Base-by-base conservation (phyloP, 768 basidiomycete species). In the Coprinopsis strossmayeri region DNA sequence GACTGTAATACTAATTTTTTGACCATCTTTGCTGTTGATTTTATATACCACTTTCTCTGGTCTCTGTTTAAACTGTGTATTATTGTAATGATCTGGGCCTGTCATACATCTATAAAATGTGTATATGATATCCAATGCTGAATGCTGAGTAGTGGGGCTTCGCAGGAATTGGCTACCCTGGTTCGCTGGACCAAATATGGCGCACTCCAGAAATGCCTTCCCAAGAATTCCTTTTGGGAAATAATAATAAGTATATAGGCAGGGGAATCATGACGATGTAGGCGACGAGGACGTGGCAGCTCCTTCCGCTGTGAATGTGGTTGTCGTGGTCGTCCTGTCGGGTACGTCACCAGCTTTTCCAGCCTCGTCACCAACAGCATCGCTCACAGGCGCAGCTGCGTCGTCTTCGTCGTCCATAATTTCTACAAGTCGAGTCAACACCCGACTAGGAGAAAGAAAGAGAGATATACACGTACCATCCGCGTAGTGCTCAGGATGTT, bases 401-500 rank as follows among this genome's bases (percentile, higher is more conserved):
- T 81, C 79, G 0, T 84, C 82, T 5, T 84, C 82, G 41, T 84
- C 83, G 47, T 77, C 69, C 79, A 81, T 80, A 15, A 84, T 80
- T 70, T 86, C 83, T 84, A 52, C 3, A 20, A 21, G 18, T 23
- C 18, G 10, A 21, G 41, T 10, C 12, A 21, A 42, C n/a, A n/a
- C n/a, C n/a, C n/a, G n/a, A n/a, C n/a, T n/a, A n/a, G n/a, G n/a
- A n/a, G n/a, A n/a, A n/a, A n/a, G n/a, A n/a, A n/a, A n/a, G n/a
- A n/a, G n/a, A n/a, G n/a, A n/a, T n/a, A n/a, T n/a, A 23, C 9
- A 65, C 88, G 53, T 67, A 93, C 93, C 93, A 55, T 91, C 89
- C 13, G 84, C 91, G 64, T 98, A 98, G n/a, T 91, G 75, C 21
- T 98, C 94, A 0, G 95, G 95, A 65, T 98, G 90, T 50, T 81